Conservation (phyloP, 805 yeast species). For the Yamadazyma phyllophila region DNA sequence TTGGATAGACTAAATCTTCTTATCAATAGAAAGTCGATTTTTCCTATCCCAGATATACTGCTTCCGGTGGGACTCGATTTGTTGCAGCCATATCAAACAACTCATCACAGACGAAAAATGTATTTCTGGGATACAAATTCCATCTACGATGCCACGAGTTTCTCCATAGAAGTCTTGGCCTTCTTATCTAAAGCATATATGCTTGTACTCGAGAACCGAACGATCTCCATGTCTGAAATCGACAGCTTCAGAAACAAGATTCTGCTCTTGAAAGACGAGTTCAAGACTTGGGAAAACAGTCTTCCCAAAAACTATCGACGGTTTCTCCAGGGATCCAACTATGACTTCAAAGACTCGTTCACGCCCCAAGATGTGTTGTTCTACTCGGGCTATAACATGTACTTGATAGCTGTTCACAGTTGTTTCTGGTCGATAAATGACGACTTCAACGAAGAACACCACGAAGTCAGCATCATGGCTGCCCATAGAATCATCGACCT, state of each 20-base stretch:
- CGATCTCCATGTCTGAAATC: background rate
- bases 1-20: background rate
- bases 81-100: too few species aligned
- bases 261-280: background rate
- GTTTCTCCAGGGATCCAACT: background rate
- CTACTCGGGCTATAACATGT: background rate
- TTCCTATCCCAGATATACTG: background rate
- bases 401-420: background rate
- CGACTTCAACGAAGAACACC: background rate
- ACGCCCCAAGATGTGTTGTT: background rate
- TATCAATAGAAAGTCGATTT: background rate
- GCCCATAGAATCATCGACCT: background rate
- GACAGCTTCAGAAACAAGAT: background rate
- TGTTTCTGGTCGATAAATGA: background rate
- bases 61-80: background rate
- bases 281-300: background rate
- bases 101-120: background rate
- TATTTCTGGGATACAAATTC: background rate
- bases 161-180: background rate
- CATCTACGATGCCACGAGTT: background rate
- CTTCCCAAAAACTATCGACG: background rate
- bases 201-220: background rate
- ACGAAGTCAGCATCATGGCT: background rate
- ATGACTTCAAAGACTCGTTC: background rate
- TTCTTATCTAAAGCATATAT: background rate